A percentile compares a stretch with the other conserved stretches of the same genome.
phyloP scores from a whole-genome alignment of 768 basidiomycete genomes.

The Coprinellus micaceus region DNA sequence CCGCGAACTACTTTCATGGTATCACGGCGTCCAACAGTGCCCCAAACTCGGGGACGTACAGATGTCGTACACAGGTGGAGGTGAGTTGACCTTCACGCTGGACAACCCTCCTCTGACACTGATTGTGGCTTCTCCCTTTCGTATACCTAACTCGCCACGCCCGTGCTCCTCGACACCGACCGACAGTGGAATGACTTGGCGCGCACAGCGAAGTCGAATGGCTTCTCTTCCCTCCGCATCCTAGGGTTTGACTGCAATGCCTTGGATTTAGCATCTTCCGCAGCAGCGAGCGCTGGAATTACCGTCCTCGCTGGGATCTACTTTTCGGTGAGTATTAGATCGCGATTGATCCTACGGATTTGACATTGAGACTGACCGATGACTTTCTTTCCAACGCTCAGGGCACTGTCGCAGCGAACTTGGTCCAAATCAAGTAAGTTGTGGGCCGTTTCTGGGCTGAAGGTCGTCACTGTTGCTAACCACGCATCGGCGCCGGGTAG shows the following conservation, averaged over 20 bases:
- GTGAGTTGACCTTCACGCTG: neutral
- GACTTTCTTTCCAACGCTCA: conserved; percentile 11
- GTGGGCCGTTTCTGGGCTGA: too few relatives aligned
- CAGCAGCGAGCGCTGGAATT: conserved; percentile 28
- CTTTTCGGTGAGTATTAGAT: conserved; percentile 27
- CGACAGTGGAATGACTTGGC: conserved; percentile 34
- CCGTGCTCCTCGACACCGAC: too few relatives aligned
- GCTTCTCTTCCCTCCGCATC: conserved; percentile 35
- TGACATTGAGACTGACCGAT: too few relatives aligned
- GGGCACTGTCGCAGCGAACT: conserved; percentile 27
- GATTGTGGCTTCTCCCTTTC: too few relatives aligned
- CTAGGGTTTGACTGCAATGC: conserved; percentile 36
- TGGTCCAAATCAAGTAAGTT: conserved; percentile 30
- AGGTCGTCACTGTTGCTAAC: too few relatives aligned
- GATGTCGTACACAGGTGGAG: conserved; percentile 1
- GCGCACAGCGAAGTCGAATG: conserved; percentile 24
- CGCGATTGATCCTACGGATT: too few relatives aligned
- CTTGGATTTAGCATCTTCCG: conserved; percentile 30
- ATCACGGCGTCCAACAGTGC: conserved; percentile 5
- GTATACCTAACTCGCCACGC: too few relatives aligned
- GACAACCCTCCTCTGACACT: too few relatives aligned
- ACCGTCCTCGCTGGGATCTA: conserved; percentile 33
- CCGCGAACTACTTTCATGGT: conserved; percentile 2
- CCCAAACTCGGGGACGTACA: neutral
- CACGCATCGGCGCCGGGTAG: too few relatives aligned